These are phyloP conservation scores for Fusarium ambrosium DNA, from an alignment of 2,329 filamentous ascomycete genomes.

Conservation along the genomic window DNA sequence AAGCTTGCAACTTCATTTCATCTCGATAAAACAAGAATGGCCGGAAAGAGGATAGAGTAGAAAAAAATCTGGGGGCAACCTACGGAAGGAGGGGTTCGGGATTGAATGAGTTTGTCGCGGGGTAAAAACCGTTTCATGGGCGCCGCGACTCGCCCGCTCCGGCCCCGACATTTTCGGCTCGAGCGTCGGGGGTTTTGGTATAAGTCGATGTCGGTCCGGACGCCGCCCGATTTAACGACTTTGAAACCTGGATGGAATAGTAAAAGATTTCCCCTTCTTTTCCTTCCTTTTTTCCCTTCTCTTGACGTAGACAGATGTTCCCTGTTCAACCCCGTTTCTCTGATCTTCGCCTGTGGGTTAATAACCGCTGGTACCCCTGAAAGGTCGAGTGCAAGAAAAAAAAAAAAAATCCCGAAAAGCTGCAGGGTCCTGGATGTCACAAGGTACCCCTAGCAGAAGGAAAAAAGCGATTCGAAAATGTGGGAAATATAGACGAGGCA, in stretches of 20 bases:
- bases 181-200: slow-evolving; percentile 5
- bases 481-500: not conserved
- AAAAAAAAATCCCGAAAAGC: slow-evolving; percentile 4
- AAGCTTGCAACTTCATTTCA: not conserved
- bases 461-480: not conserved
- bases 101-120: slow-evolving; percentile 51
- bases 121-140: slow-evolving; percentile 37
- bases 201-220: slow-evolving; percentile 14
- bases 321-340: not conserved
- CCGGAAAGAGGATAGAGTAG: not conserved
- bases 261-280: not conserved
- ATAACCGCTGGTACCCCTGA: slow-evolving; percentile 5
- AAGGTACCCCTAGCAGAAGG: not conserved
- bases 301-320: not conserved
- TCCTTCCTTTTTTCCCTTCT: not conserved
- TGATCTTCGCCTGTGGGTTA: not conserved
- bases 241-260: not conserved
- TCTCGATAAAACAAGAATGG: not conserved
- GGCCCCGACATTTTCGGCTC: slow-evolving; percentile 35
- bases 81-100: slow-evolving; percentile 67
- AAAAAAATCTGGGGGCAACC: slow-evolving; percentile 45
- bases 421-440: slow-evolving; percentile 8
- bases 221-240: not conserved
- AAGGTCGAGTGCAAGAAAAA: not conserved
- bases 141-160: slow-evolving; percentile 37